Percentiles rank a stretch among this genome's conserved stretches.
These are phyloP conservation scores for Apocynum venetum DNA, from an alignment of 257 asterid species.

Conservation along the genomic window DNA sequence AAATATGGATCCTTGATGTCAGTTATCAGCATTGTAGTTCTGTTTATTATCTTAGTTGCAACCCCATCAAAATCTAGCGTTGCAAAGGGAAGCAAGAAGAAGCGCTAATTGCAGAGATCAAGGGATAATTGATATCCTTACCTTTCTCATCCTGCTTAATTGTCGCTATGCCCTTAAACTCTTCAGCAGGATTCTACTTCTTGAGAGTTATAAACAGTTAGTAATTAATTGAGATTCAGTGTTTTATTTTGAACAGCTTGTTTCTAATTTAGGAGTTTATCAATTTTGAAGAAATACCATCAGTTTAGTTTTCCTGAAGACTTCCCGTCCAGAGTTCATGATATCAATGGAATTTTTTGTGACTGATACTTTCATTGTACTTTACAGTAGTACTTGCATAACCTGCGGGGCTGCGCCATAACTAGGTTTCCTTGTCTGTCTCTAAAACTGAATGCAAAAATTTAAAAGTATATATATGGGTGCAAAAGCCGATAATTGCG, in stretches of 20 bases:
- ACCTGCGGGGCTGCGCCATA: no score
- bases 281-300: neutral
- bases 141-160: neutral
- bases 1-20: constrained; percentile 87
- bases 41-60: constrained; percentile 51
- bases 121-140: neutral
- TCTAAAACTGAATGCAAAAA: no score
- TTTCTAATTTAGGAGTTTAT: neutral
- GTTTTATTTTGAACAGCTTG: neutral
- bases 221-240: neutral
- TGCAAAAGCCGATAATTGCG: no score
- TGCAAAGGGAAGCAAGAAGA: constrained; percentile 77
- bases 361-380: no score
- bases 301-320: neutral
- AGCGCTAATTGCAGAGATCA: constrained; percentile 27
- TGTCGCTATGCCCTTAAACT: neutral
- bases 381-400: no score
- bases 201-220: neutral
- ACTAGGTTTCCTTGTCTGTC: no score
- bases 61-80: constrained; percentile 70
- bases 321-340: neutral
- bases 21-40: constrained; percentile 55
- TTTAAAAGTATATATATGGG: no score
- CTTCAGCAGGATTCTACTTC: neutral
- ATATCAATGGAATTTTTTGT: no score